phyloP scores from a whole-genome alignment of 371 early-diverging fungal genomes.

The Apophysomyces elegans region DNA sequence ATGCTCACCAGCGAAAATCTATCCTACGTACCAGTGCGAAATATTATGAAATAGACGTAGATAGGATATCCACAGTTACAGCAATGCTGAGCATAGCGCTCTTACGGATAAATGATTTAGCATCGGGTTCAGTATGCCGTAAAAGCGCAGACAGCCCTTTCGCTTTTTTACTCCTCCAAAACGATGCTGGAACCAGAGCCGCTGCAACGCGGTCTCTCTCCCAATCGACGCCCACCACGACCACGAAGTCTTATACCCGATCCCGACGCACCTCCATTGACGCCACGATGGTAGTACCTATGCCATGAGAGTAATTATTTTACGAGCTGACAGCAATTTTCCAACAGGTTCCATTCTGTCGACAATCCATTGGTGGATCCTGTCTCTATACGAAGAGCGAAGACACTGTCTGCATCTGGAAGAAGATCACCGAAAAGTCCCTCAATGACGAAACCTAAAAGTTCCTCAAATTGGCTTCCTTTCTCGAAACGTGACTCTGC shows the following conservation, averaged over 20 bases:
- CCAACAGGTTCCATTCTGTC: conserved; percentile 28
- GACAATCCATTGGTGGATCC: conserved; percentile 30
- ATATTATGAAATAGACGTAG: too few relatives aligned
- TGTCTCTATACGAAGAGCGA: conserved; percentile 22
- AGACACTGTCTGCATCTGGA: neutral
- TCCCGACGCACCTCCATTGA: conserved; percentile 23
- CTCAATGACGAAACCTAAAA: conserved; percentile 18
- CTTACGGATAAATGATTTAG: conserved; percentile 3
- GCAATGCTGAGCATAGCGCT: too few relatives aligned
- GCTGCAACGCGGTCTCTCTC: conserved; percentile 10
- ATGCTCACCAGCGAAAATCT: too few relatives aligned
- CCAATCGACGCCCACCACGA: conserved; percentile 17
- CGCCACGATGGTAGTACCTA: conserved; percentile 24
- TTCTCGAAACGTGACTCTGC: conserved; percentile 65
- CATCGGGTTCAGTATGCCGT: neutral
- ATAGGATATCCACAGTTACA: too few relatives aligned
- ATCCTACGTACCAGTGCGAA: too few relatives aligned
- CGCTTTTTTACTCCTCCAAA: neutral
- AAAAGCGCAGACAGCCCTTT: neutral
- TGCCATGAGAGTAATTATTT: neutral
- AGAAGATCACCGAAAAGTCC: conserved; percentile 15
- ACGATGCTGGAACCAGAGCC: conserved; percentile 9
- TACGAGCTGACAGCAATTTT: neutral
- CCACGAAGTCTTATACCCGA: conserved; percentile 30
- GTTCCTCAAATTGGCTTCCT: conserved; percentile 60